Evolutionary conservation across 306 rosid species (phyloP), one percentile per base, ranked within the genome.

Genomic region (Begonia fuchsioides): DNA sequence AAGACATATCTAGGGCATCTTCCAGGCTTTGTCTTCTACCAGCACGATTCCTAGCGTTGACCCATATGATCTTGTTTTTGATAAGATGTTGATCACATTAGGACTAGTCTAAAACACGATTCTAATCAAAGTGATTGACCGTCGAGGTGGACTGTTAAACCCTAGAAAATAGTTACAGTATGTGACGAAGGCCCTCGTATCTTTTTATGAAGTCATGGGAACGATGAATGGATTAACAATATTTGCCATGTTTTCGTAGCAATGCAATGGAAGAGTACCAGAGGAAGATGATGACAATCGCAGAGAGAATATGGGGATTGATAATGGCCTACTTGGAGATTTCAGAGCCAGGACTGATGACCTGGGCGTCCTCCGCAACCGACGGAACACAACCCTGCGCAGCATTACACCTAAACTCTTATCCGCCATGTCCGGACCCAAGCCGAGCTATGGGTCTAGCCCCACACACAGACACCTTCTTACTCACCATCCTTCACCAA

Each of bases 401-500:
- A 6, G 81, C 82, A 0, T 11, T 88, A 39, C 95, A 83, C 52
- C 54, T 83, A 1, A 81, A 88, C 43, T 80, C 65, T 16, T 87
- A 83, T 68, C 93, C 93, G 0, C 15, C 58, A 5, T 83, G 93
- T 39, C 93, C 93, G 0, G 85, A 83, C 1, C 93, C 94, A 0
- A 57, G 58, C 26, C 68, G 76, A 13, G 85, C 80, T 49, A 69
- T 83, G 77, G 94, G 94, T 9, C 44, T 87, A 9, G 94, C 80
- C 17, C 76, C 82, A 0, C 96, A 83, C 58, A 87, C 87, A 0
- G 96, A 87, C 81, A 78, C 96, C 0, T 80, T 76, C 12, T 60
- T 80, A 2, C 4, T 87, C 15, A 87, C 96, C 10, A 43, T 83
- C 52, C 59, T 87, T 50, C 79, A 80, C 55, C 93, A 76, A 47